These are phyloP conservation scores for Clonostachys sp. DNA, from an alignment of 2,329 filamentous ascomycete genomes.

Conservation along the genomic window DNA sequence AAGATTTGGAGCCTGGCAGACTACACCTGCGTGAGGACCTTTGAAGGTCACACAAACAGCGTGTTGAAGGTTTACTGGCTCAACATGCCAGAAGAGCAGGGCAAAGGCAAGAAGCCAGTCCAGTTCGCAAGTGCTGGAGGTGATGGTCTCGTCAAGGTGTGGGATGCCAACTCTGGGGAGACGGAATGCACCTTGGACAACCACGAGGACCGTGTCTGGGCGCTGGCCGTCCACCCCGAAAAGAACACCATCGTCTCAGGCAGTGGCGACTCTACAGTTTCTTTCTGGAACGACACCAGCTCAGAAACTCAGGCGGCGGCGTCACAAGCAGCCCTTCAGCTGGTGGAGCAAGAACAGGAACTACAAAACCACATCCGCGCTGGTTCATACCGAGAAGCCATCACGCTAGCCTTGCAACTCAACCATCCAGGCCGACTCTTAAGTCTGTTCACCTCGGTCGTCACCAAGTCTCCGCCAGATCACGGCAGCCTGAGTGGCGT, in stretches of 20 bases:
- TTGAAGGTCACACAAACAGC: constrained; percentile 95
- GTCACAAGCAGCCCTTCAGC: constrained; percentile 67
- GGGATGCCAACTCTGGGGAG: constrained; percentile 85
- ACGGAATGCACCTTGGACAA: constrained; percentile 89
- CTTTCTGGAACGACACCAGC: constrained; percentile 94
- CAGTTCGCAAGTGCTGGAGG: constrained; percentile 84
- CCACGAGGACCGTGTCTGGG: constrained; percentile 95
- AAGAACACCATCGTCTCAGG: constrained; percentile 80
- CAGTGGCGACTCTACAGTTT: constrained; percentile 86
- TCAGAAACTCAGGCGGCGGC: constrained; percentile 71
- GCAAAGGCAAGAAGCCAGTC: constrained; percentile 53
- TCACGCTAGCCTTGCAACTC: constrained; percentile 84
- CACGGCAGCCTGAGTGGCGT: constrained; percentile 59
- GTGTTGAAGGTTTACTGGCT: constrained; percentile 94
- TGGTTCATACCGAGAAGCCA: constrained; percentile 87
- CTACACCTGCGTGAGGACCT: constrained; percentile 88
- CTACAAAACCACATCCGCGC: constrained; percentile 88
- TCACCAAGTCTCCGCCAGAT: constrained; percentile 58
- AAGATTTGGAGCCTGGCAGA: constrained; percentile 92
- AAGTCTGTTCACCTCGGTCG: constrained; percentile 75
- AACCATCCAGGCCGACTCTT: constrained; percentile 91
- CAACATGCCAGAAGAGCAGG: constrained; percentile 41
- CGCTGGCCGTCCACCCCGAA: constrained; percentile 67
- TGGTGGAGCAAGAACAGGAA: constrained; percentile 91
- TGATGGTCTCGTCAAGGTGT: constrained; percentile 94